Evolutionary conservation across 2,329 filamentous ascomycete genomes (phyloP), one percentile per base, ranked within the genome.

Genomic region (Exutisphaerella laricina): DNA sequence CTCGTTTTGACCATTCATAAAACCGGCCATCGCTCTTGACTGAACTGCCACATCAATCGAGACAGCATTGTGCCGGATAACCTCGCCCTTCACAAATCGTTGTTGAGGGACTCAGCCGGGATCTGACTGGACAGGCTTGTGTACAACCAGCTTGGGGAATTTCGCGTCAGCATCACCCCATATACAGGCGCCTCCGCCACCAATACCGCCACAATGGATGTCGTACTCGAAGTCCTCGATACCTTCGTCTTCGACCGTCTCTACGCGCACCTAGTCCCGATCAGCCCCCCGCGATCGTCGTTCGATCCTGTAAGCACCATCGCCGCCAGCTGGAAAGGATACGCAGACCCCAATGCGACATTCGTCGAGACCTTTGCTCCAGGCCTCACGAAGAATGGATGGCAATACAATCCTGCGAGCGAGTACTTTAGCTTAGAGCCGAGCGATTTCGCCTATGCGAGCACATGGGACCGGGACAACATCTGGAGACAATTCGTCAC

Each of bases 191-290:
- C 8, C 30, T 8, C 14, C 28, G 30, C 30, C 30, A 18, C 30
- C 30, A 18, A 33, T n/a, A 23, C 44, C 46, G 41, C 53, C 70
- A 72, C 63, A 66, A 96, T 97, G 90, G 90, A 97, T 74, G 80
- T 96, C 69, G 80, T 92, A 33, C 83, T 96, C 54, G 89, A 96
- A 68, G 58, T 89, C 47, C 77, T 79, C 67, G 90, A 97, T 69
- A 86, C 82, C 57, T 87, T 84, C 60, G 59, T 89, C 51, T 84
- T 84, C 66, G 90, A 97, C 69, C 78, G 82, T 55, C 57, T 85
- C 45, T 96, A 94, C 63, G 82, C 88, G 37, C 73, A 70, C 25
- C 55, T 84, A 4, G 70, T 85, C n/a, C 88, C 89, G 5, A 70
- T 60, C 25, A 51, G 50, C 71, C 33, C 71, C 68, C 21, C 67